Conservation (phyloP, 225 moss, liverwort and hornwort species). For the Pseudisothecium myosuroides region DNA sequence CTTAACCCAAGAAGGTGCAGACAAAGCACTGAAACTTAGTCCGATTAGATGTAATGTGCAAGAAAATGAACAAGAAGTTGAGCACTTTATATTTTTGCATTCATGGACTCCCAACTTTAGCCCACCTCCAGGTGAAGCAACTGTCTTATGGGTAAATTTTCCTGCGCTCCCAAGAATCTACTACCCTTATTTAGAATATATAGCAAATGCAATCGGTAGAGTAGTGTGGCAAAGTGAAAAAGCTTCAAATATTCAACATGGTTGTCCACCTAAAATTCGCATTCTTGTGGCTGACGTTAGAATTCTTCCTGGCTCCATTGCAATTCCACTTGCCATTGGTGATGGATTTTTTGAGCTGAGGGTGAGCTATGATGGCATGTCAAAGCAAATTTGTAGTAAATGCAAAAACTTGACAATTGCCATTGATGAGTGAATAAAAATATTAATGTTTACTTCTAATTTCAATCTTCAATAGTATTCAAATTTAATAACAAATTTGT, state of each 20-base stretch:
- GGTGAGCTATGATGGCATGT: background rate
- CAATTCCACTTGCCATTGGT: background rate
- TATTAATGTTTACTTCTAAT: background rate
- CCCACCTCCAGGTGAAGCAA: background rate
- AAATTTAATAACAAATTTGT: too few relatives aligned
- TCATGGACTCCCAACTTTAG: background rate
- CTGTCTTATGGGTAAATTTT: background rate
- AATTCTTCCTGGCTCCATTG: background rate
- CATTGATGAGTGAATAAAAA: background rate
- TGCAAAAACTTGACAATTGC: background rate
- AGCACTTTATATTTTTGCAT: constrained; percentile 4
- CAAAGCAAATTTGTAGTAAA: constrained; percentile 7
- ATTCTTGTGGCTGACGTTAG: background rate
- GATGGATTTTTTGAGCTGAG: background rate
- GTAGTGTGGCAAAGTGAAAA: constrained; percentile 10
- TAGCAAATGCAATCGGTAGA: background rate
- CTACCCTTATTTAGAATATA: background rate
- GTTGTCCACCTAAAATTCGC: background rate
- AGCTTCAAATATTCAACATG: background rate
- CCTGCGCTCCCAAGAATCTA: background rate
- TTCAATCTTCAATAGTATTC: background rate
- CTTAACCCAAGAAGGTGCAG: background rate
- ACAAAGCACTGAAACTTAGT: background rate
- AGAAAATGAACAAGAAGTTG: background rate
- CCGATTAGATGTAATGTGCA: background rate